Percentiles rank a stretch among this genome's conserved stretches.
phyloP scores from a whole-genome alignment of 2,329 filamentous ascomycete genomes.

The Trichoderma polysporum region DNA sequence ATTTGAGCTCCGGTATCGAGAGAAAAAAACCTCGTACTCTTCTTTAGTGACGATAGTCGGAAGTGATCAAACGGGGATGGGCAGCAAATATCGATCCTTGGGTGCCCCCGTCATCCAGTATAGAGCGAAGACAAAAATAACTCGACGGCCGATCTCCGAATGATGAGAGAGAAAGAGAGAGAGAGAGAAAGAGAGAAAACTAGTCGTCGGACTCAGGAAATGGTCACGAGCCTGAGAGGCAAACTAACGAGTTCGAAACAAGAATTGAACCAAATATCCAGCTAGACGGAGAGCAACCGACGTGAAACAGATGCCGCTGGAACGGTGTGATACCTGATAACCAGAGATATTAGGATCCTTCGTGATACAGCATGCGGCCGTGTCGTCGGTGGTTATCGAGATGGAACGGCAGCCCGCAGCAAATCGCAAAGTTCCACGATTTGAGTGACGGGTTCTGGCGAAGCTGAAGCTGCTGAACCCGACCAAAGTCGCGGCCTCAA shows the following conservation, averaged over 20 bases:
- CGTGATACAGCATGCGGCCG: conserved; percentile 52
- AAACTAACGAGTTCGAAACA: conserved; percentile 10
- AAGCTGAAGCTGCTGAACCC: conserved; percentile 26
- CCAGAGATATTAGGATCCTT: conserved; percentile 45
- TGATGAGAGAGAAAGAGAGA: background rate
- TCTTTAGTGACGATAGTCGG: background rate
- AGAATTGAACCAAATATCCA: conserved; percentile 13
- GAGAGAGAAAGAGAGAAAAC: background rate
- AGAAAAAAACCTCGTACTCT: background rate
- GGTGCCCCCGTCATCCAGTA: background rate
- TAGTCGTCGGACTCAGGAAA: background rate
- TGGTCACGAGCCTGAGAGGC: background rate
- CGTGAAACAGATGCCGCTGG: conserved; percentile 52
- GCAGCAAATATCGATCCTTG: background rate
- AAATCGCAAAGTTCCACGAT: conserved; percentile 32
- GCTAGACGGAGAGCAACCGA: conserved; percentile 30
- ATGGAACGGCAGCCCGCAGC: conserved; percentile 49
- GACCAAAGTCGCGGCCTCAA: conserved; percentile 18
- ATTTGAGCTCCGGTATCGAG: background rate
- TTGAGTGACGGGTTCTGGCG: conserved; percentile 30
- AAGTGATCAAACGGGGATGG: background rate
- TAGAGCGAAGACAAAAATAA: background rate
- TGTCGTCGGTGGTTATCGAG: conserved; percentile 46
- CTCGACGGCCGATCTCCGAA: background rate
- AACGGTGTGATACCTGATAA: conserved; percentile 47